These are phyloP conservation scores for Penicillium arizonense DNA, from an alignment of 495 filamentous ascomycete species.

Conservation along the genomic window DNA sequence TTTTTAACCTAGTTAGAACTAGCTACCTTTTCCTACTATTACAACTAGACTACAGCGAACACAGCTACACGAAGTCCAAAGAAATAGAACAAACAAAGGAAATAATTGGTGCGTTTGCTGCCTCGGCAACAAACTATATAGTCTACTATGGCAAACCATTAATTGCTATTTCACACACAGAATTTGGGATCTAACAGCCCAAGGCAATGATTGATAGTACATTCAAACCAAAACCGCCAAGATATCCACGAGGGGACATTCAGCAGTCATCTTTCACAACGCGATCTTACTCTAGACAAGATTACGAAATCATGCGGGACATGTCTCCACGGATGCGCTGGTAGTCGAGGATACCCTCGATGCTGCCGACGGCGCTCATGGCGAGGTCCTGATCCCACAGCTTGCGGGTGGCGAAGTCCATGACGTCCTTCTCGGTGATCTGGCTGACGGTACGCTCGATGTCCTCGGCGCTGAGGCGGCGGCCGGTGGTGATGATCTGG, in stretches of 20 bases:
- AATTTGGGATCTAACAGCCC: slow-evolving; percentile 32
- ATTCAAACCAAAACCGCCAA: slow-evolving; percentile 29
- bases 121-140: slow-evolving; percentile 28
- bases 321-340: slow-evolving; percentile 84
- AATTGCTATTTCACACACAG: slow-evolving; percentile 38
- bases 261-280: slow-evolving; percentile 22
- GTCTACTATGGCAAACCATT: slow-evolving; percentile 37
- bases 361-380: slow-evolving; percentile 84
- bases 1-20: no score
- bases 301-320: slow-evolving; percentile 68
- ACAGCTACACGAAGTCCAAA: not conserved
- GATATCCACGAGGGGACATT: slow-evolving; percentile 1
- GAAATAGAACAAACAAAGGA: slow-evolving; percentile 20
- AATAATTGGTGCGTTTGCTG: slow-evolving; percentile 24
- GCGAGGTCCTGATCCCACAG: slow-evolving; percentile 98
- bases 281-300: slow-evolving; percentile 16
- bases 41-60: not conserved
- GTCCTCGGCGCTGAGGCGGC: slow-evolving; percentile 86
- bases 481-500: slow-evolving; percentile 95
- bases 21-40: no score
- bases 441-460: slow-evolving; percentile 84
- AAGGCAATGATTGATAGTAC: slow-evolving; percentile 39
- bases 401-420: slow-evolving; percentile 85
- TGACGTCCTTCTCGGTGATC: slow-evolving; percentile 95
- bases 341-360: slow-evolving; percentile 92